phyloP scores from a whole-genome alignment of 441 rosid species.

The Populus hybrid region DNA sequence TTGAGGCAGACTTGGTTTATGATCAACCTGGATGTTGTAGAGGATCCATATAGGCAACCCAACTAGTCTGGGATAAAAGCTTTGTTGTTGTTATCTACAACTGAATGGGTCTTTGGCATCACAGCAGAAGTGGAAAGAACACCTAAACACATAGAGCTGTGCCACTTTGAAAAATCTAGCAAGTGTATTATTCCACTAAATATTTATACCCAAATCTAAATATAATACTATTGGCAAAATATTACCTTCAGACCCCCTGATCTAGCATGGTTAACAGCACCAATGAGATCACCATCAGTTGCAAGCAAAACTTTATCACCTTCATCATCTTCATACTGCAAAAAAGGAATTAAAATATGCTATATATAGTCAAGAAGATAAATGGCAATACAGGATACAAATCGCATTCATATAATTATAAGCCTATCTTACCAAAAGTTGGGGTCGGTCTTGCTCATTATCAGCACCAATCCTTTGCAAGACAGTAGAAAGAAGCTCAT shows the following conservation, averaged over 20 bases:
- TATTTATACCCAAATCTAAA: background rate
- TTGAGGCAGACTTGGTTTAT: background rate
- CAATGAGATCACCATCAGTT: conserved; percentile 63
- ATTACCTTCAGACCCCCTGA: conserved; percentile 60
- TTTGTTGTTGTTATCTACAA: background rate
- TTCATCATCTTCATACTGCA: conserved; percentile 87
- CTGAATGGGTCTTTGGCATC: background rate
- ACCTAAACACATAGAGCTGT: background rate
- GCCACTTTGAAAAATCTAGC: background rate
- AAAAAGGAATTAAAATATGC: conserved; percentile 10
- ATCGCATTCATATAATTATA: background rate
- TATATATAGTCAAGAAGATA: background rate
- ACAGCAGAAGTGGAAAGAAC: background rate
- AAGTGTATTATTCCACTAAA: background rate
- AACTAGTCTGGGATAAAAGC: background rate
- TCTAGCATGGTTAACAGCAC: conserved; percentile 61
- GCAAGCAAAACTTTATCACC: conserved; percentile 67
- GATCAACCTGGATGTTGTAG: no score
- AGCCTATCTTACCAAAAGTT: conserved; percentile 52
- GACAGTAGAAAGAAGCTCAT: conserved; percentile 57
- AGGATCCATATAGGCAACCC: background rate
- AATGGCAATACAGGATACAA: background rate
- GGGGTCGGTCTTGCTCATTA: conserved; percentile 40
- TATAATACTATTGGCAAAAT: background rate
- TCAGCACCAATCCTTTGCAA: conserved; percentile 54